These are phyloP conservation scores for Hypsizygus ulmarius DNA, from an alignment of 1,284 basidiomycete genomes.

Conservation along the genomic window DNA sequence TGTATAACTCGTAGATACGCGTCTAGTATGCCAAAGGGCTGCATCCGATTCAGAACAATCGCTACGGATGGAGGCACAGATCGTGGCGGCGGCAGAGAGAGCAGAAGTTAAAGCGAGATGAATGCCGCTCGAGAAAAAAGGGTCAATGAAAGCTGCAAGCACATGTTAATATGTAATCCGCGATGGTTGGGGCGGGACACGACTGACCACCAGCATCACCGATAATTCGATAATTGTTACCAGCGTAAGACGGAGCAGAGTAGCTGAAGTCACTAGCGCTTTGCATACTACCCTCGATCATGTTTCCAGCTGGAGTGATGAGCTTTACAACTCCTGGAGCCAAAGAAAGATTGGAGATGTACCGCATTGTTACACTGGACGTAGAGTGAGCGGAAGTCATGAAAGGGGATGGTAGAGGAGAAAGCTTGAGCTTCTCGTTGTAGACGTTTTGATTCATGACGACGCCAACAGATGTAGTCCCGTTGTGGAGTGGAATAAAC, in stretches of 20 bases:
- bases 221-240: conserved; percentile 55
- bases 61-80: conserved; percentile 57
- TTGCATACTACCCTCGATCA: conserved; percentile 45
- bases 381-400: conserved; percentile 25
- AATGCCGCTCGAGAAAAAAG: conserved; percentile 70
- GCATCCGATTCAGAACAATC: conserved; percentile 54
- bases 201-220: conserved; percentile 70
- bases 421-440: conserved; percentile 37
- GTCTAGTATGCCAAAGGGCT: conserved; percentile 56
- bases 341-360: conserved; percentile 47
- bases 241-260: conserved; percentile 60
- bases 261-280: conserved; percentile 66
- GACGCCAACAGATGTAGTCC: conserved; percentile 66
- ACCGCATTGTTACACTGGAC: conserved; percentile 40
- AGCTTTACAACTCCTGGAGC: conserved; percentile 55
- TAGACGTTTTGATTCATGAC: conserved; percentile 63
- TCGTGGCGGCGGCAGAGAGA: conserved; percentile 60
- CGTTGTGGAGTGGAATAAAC: conserved; percentile 74
- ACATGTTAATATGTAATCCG: conserved; percentile 9
- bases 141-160: conserved; percentile 64
- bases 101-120: conserved; percentile 67
- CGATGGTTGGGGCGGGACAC: neutral
- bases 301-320: conserved; percentile 46
- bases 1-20: conserved; percentile 62
- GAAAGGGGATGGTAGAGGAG: conserved; percentile 38